Percentiles rank a stretch among this genome's conserved stretches.
Evolutionary conservation across 805 yeast genomes (phyloP).

Genomic region (Deakozyma indianensis): DNA sequence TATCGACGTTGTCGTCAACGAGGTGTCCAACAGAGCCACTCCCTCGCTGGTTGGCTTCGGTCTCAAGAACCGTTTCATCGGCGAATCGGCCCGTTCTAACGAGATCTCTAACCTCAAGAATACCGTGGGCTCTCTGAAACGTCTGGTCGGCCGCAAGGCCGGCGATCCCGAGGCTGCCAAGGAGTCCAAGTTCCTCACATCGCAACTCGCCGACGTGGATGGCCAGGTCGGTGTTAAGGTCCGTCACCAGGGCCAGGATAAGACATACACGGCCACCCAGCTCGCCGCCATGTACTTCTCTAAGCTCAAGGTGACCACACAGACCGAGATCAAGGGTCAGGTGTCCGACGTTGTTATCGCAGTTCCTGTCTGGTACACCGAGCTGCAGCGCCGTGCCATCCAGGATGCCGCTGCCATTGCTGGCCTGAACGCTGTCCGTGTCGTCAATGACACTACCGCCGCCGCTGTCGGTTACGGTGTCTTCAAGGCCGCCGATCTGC

Average conservation of each 20-base stretch:
- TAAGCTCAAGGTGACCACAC: conserved; percentile 72
- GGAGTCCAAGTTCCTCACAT: conserved; percentile 64
- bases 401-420: conserved; percentile 93
- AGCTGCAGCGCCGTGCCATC: conserved; percentile 91
- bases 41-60: conserved; percentile 92
- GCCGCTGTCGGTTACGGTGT: conserved; percentile 99
- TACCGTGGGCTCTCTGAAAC: conserved; percentile 88
- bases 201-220: conserved; percentile 52
- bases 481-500: conserved; percentile 80
- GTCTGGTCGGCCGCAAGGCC: conserved; percentile 70
- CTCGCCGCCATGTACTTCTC: conserved; percentile 88
- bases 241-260: conserved; percentile 63
- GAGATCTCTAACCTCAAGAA: conserved; percentile 93
- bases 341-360: conserved; percentile 83
- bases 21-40: conserved; percentile 94
- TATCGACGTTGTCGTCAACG: conserved; percentile 95
- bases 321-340: conserved; percentile 66
- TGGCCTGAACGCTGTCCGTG: conserved; percentile 94
- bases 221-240: conserved; percentile 80
- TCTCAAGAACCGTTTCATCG: conserved; percentile 72
- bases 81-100: conserved; percentile 92
- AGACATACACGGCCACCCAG: conserved; percentile 76
- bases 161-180: conserved; percentile 61
- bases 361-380: conserved; percentile 96
- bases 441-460: conserved; percentile 94